Conservation (phyloP, 352 stramenopile species). For the Phytophthora aleatoria region DNA sequence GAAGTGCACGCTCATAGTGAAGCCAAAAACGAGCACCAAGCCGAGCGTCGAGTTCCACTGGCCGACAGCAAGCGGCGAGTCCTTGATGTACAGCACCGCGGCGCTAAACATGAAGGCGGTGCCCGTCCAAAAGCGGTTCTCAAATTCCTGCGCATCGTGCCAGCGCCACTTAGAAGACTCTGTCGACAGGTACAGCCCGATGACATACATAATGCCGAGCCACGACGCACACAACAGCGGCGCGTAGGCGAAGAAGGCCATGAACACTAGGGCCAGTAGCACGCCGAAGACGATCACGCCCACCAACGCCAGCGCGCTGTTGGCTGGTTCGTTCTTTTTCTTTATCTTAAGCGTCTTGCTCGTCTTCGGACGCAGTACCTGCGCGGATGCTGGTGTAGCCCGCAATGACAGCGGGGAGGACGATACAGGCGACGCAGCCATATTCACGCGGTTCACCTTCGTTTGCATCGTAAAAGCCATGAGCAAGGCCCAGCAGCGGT, state of each 20-base stretch:
- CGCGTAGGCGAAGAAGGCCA: conserved; percentile 85
- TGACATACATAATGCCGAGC: conserved; percentile 83
- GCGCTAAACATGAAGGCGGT: conserved; percentile 93
- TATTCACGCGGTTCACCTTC: conserved; percentile 25
- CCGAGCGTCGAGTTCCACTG: conserved; percentile 74
- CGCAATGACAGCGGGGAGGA: conserved; percentile 27
- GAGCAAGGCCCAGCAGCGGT: conserved; percentile 1
- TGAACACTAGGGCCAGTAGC: conserved; percentile 64
- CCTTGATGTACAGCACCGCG: conserved; percentile 93
- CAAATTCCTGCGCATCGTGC: conserved; percentile 93
- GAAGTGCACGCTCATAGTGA: conserved; percentile 81
- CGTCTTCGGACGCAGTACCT: conserved; percentile 6
- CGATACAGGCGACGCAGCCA: conserved; percentile 17
- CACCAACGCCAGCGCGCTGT: conserved; percentile 74
- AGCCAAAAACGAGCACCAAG: conserved; percentile 77
- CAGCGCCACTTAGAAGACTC: conserved; percentile 86
- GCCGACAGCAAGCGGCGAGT: conserved; percentile 90
- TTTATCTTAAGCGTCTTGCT: conserved; percentile 10
- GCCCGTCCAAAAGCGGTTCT: conserved; percentile 98
- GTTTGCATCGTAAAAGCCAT: conserved; percentile 46
- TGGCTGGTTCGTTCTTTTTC: conserved; percentile 47
- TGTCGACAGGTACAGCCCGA: conserved; percentile 80
- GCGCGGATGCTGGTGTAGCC: conserved; percentile 19
- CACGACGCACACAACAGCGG: conserved; percentile 81
- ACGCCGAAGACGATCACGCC: conserved; percentile 70